These are phyloP conservation scores for Boletus hoseneyae DNA, from an alignment of 1,284 basidiomycete genomes.

Conservation along the genomic window DNA sequence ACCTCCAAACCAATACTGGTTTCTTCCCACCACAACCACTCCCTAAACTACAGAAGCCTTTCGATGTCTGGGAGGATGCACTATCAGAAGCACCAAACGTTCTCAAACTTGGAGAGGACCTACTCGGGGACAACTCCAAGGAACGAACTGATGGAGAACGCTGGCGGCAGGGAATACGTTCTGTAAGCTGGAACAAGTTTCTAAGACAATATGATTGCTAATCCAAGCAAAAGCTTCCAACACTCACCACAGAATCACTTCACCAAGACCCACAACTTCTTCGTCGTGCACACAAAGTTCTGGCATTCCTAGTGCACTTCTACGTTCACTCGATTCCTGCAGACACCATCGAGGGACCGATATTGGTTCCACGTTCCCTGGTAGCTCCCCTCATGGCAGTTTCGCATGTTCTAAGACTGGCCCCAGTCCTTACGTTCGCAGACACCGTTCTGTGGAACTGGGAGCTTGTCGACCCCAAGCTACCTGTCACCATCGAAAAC, in stretches of 20 bases:
- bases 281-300: conserved; percentile 84
- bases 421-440: conserved; percentile 93
- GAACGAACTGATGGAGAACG: conserved; percentile 51
- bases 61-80: conserved; percentile 73
- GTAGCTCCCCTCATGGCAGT: conserved; percentile 80
- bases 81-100: conserved; percentile 53
- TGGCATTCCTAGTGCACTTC: conserved; percentile 87
- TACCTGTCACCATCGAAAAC: conserved; percentile 57
- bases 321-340: conserved; percentile 80
- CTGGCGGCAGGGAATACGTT: conserved; percentile 68
- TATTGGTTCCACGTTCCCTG: conserved; percentile 71
- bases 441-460: conserved; percentile 98
- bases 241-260: conserved; percentile 56
- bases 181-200: conserved; percentile 44
- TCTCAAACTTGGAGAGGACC: conserved; percentile 62
- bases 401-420: conserved; percentile 76
- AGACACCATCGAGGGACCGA: conserved; percentile 36
- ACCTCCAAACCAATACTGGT: conserved; percentile 76
- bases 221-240: conserved; percentile 55
- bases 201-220: conserved; percentile 7
- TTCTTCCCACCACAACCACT: conserved; percentile 81
- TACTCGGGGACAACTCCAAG: conserved; percentile 43
- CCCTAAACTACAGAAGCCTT: conserved; percentile 52
- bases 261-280: conserved; percentile 54
- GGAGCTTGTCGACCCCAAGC: conserved; percentile 54